phyloP scores from a whole-genome alignment of 2,329 filamentous ascomycete genomes.

The Talaromyces piceae region DNA sequence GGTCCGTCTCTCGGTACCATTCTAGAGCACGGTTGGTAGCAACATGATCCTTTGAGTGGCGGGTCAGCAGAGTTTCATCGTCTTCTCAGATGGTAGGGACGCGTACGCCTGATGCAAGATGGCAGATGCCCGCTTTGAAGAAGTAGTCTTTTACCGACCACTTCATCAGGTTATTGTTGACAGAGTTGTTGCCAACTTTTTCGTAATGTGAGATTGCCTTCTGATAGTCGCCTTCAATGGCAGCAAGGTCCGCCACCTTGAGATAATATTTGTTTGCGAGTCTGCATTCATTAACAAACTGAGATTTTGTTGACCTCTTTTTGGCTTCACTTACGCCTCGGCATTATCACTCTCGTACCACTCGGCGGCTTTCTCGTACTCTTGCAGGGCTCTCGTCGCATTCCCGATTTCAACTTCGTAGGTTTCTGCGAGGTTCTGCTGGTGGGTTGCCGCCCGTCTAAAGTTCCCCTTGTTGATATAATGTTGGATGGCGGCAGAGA shows the following conservation, averaged over 20 bases:
- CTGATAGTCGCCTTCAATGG: constrained; percentile 74
- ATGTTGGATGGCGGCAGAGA: constrained; percentile 72
- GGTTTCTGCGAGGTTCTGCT: constrained; percentile 80
- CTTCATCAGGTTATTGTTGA: constrained; percentile 87
- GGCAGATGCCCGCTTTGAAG: constrained; percentile 87
- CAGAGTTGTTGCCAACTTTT: constrained; percentile 66
- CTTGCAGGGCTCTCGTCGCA: constrained; percentile 67
- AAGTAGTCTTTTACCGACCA: constrained; percentile 95
- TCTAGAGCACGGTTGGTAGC: constrained; percentile 72
- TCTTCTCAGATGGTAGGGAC: neutral
- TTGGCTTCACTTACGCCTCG: constrained; percentile 62
- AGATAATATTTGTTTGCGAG: constrained; percentile 90
- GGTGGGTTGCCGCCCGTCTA: constrained; percentile 78
- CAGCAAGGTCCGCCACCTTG: constrained; percentile 83
- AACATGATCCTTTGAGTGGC: constrained; percentile 58
- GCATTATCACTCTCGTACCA: constrained; percentile 90
- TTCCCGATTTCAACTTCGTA: constrained; percentile 78
- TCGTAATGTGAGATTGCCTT: constrained; percentile 78
- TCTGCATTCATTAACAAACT: too few species aligned
- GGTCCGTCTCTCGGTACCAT: constrained; percentile 72
- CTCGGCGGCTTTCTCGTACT: constrained; percentile 75
- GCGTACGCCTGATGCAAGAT: constrained; percentile 57
- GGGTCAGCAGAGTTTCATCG: constrained; percentile 1
- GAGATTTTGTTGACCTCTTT: too few species aligned
- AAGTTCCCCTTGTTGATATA: constrained; percentile 89